These are phyloP conservation scores for Umbelopsis isabellina DNA, from an alignment of 192 early-diverging fungal species.

Conservation along the genomic window DNA sequence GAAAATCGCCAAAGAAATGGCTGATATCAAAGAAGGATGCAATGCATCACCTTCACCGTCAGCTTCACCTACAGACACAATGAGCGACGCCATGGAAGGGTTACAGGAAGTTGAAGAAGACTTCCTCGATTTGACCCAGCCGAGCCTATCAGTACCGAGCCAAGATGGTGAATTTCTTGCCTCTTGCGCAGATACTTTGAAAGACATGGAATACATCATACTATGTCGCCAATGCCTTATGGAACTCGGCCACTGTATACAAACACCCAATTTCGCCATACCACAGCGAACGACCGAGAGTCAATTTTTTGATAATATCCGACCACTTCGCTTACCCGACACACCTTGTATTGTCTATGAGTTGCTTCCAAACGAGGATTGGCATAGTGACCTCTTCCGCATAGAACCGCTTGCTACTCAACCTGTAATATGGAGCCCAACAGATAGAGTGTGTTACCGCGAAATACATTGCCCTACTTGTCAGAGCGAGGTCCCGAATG, in stretches of 20 bases:
- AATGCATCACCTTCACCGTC: too few species aligned
- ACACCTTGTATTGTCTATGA: not conserved
- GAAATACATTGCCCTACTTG: conserved; percentile 12
- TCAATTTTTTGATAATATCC: not conserved
- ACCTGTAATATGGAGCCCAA: not conserved
- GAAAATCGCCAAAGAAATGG: too few species aligned
- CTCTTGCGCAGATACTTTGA: not conserved
- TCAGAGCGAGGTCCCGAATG: not conserved
- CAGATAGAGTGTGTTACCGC: not conserved
- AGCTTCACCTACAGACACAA: too few species aligned
- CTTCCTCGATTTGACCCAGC: too few species aligned
- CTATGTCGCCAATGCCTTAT: not conserved
- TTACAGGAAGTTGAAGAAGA: too few species aligned
- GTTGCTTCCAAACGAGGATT: not conserved
- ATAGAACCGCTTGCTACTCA: not conserved
- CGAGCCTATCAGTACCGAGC: not conserved
- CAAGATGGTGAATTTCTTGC: not conserved
- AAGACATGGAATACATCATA: not conserved
- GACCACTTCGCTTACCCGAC: not conserved
- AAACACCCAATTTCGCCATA: not conserved
- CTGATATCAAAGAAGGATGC: too few species aligned
- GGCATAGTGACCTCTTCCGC: not conserved
- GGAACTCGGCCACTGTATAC: conserved; percentile 2
- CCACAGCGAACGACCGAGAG: not conserved
- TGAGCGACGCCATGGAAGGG: too few species aligned